A percentile compares a stretch with the other conserved stretches of the same genome.
Evolutionary conservation across 1,284 basidiomycete species (phyloP).

Genomic region (Cutaneotrichosporon cavernicola): DNA sequence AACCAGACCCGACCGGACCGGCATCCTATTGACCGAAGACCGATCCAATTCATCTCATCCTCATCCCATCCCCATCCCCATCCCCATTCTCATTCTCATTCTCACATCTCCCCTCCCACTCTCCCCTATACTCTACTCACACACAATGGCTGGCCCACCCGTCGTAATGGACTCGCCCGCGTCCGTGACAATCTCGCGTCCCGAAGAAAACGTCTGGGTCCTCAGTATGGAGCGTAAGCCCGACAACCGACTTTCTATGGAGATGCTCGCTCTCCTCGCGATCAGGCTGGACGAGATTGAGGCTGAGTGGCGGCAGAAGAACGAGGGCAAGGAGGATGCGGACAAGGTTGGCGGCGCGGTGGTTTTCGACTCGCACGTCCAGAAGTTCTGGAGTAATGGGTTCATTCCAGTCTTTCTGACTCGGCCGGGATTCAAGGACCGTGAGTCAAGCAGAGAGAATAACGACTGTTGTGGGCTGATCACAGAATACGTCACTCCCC

Average conservation of each 20-base stretch:
- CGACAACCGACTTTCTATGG: constrained; percentile 50
- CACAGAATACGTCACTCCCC: constrained; percentile 3
- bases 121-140: background rate
- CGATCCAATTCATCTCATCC: background rate
- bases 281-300: constrained; percentile 72
- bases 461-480: background rate
- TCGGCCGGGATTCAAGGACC: constrained; percentile 10
- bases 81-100: background rate
- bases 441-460: background rate
- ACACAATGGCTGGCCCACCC: constrained; percentile 5
- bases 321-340: constrained; percentile 1
- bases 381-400: constrained; percentile 81
- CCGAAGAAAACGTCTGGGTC: constrained; percentile 38
- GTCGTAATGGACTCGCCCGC: constrained; percentile 2
- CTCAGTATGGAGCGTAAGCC: constrained; percentile 49
- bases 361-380: constrained; percentile 69
- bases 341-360: constrained; percentile 60
- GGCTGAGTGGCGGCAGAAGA: constrained; percentile 64
- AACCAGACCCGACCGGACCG: background rate
- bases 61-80: no score
- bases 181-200: constrained; percentile 29
- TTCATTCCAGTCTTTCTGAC: constrained; percentile 29
- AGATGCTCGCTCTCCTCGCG: constrained; percentile 38
- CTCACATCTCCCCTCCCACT: background rate
- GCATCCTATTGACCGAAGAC: background rate